A percentile compares a stretch with the other conserved stretches of the same genome.
Conservation (phyloP, 164 flowering plant species). For the Magnolia kwangsiensis region DNA sequence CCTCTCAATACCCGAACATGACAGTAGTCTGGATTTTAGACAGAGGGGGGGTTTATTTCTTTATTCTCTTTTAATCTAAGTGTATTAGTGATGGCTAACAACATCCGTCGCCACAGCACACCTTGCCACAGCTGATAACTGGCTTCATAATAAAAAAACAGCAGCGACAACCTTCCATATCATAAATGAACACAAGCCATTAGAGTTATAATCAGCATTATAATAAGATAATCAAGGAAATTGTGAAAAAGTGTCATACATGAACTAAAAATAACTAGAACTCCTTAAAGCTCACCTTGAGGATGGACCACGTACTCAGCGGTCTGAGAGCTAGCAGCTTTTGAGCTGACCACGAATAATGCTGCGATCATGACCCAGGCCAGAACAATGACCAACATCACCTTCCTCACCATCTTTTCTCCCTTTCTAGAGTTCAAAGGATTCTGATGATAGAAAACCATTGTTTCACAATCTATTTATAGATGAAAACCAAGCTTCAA, state of each 20-base stretch:
- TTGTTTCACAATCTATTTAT: no score
- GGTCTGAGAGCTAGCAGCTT: not conserved
- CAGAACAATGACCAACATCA: not conserved
- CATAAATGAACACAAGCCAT: not conserved
- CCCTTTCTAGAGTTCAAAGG: not conserved
- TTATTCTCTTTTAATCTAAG: no score
- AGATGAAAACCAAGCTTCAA: no score
- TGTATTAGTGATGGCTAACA: not conserved
- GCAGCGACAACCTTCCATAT: not conserved
- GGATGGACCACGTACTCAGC: not conserved
- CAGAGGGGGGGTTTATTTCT: no score
- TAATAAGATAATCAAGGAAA: no score
- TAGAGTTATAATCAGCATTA: not conserved
- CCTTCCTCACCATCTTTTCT: conserved; percentile 8
- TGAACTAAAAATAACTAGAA: not conserved
- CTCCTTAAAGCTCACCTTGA: not conserved
- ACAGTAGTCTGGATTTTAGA: not conserved
- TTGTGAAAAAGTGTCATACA: no score
- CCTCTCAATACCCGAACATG: not conserved
- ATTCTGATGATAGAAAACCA: no score
- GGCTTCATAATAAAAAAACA: not conserved
- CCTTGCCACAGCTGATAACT: not conserved
- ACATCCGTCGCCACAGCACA: not conserved
- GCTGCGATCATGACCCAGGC: conserved; percentile 6
- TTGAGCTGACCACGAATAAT: not conserved